A percentile compares a stretch with the other conserved stretches of the same genome.
Conservation (phyloP, 257 asterid genomes). For the Rauvolfia tetraphylla region DNA sequence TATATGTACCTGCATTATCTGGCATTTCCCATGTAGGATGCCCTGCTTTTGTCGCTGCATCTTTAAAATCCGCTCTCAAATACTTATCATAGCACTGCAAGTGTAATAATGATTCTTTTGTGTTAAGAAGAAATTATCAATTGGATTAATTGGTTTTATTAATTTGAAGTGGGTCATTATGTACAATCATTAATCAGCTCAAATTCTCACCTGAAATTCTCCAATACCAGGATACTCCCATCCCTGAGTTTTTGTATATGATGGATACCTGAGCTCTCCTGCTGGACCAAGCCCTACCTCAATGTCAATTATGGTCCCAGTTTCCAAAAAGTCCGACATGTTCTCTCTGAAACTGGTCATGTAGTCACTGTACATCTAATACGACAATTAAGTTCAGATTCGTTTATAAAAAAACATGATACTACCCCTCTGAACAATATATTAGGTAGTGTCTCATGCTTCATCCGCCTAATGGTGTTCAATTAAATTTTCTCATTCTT, state of each 20-base stretch:
- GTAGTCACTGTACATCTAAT: conserved; percentile 68
- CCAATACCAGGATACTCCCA: conserved; percentile 84
- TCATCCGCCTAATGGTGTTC: neutral
- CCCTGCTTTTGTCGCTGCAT: conserved; percentile 32
- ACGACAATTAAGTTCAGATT: neutral
- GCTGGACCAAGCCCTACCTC: conserved; percentile 93
- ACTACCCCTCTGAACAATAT: neutral
- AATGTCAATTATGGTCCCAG: conserved; percentile 56
- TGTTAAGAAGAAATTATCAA: neutral
- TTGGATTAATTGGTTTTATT: neutral
- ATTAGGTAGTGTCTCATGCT: neutral
- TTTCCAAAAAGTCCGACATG: conserved; percentile 53
- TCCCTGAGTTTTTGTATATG: conserved; percentile 70
- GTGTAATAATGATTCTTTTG: neutral
- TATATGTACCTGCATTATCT: conserved; percentile 38
- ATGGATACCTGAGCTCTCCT: conserved; percentile 82
- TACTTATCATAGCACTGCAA: conserved; percentile 44
- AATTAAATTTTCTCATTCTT: neutral
- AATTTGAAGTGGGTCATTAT: neutral
- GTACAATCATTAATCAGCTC: neutral
- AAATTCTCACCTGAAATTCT: conserved; percentile 57
- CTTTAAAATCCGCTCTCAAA: conserved; percentile 27
- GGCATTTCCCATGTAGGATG: conserved; percentile 36
- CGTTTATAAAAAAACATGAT: neutral
- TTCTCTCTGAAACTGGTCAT: conserved; percentile 70